Evolutionary conservation across 495 filamentous ascomycete species (phyloP), one percentile per base, ranked within the genome.

Genomic region (Lepraria neglecta): DNA sequence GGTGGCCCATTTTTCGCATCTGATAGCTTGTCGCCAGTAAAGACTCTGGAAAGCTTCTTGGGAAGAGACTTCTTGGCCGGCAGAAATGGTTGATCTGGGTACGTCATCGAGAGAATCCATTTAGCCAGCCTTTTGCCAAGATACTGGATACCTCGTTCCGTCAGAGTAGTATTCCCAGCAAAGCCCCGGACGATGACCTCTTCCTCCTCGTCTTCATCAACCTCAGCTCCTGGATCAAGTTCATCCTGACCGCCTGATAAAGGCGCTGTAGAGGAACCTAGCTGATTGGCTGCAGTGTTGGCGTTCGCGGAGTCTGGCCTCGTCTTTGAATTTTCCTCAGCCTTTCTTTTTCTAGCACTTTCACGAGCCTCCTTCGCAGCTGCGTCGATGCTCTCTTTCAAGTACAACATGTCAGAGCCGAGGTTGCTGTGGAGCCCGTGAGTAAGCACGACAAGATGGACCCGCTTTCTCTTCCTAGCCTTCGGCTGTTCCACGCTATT

Each of bases 341-440:
- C 79, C 62, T 75, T 80, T 46, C 86, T 77, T 51, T 77, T 78
- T 65, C 78, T 83, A 7, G 78, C 78, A 63, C 85, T 82, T 45
- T 82, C 72, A 56, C 84, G 84, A 19, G 87, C 83, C 68, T 89
- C 83, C 63, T 77, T 86, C 3, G 84, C 85, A 30, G 89, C 84
- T 38, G 85, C 84, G 72, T 98, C 95, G 57, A 98, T 97, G 66
- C 90, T 92, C 71, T 98, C 94, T 69, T 98, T 98, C 67, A 98
- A 72, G 70, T 88, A 98, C 31, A 98, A 77, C 95, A 98, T 95
- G 75, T 98, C 94, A 45, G 90, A 84, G 2, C 95, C 91, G n/a
- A 96, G 80, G 73, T 98, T 98, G 73, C 92, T 95, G 71, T 97
- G 94, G 63, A 98, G 73, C 1, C 94, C 94, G 77, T 98, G 94